phyloP scores from a whole-genome alignment of 352 stramenopile species.

The Elongisporangium senticosum region DNA sequence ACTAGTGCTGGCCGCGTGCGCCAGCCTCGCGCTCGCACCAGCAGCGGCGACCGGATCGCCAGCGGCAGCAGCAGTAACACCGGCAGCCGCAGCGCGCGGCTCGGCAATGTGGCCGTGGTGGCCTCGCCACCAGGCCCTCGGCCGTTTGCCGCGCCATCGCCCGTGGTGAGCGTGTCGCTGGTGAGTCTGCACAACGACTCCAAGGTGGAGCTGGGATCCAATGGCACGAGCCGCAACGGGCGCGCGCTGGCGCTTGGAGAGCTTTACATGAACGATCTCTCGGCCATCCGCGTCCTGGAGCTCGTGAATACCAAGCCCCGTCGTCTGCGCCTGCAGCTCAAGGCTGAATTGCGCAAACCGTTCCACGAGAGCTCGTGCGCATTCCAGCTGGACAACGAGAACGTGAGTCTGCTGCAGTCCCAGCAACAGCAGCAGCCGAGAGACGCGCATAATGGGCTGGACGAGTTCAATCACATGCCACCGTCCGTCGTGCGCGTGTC shows the following conservation, averaged over 20 bases:
- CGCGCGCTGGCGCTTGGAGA: slow-evolving; percentile 60
- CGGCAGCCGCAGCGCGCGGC: slow-evolving; percentile 1
- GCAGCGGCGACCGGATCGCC: background rate
- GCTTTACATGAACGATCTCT: slow-evolving; percentile 85
- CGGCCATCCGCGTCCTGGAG: slow-evolving; percentile 79
- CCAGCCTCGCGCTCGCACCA: background rate
- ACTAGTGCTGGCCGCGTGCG: background rate
- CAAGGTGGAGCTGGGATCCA: slow-evolving; percentile 25
- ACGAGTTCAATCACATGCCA: slow-evolving; percentile 76
- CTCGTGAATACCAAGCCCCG: slow-evolving; percentile 56
- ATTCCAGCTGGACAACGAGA: slow-evolving; percentile 89
- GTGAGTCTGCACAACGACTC: slow-evolving; percentile 57
- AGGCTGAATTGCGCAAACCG: slow-evolving; percentile 72
- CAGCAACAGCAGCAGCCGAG: slow-evolving; percentile 23
- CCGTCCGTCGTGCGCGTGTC: slow-evolving; percentile 66
- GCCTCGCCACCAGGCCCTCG: background rate
- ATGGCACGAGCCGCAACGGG: slow-evolving; percentile 43
- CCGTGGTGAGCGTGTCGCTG: slow-evolving; percentile 42
- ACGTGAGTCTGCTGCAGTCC: slow-evolving; percentile 52
- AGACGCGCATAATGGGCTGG: slow-evolving; percentile 18
- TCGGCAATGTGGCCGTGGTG: slow-evolving; percentile 1
- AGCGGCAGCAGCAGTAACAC: background rate
- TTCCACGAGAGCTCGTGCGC: slow-evolving; percentile 69
- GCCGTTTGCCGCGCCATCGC: slow-evolving; percentile 17
- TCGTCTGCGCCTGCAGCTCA: slow-evolving; percentile 54